phyloP scores from a whole-genome alignment of 2,329 filamentous ascomycete genomes.

The Polychaeton citri region DNA sequence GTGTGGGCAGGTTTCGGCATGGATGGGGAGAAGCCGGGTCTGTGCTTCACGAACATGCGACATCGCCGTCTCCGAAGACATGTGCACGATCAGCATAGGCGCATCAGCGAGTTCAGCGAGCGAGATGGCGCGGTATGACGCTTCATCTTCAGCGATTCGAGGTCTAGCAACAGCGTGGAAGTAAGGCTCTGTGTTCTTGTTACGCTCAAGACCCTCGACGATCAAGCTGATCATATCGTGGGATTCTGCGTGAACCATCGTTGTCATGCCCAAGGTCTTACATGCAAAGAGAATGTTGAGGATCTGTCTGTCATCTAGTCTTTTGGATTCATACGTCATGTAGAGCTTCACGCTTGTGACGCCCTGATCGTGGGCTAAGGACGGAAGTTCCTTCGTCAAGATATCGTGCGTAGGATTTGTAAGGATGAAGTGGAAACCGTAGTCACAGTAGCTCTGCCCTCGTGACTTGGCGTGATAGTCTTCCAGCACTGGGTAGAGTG shows the following conservation, averaged over 20 bases:
- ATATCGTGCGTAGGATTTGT: conserved; percentile 31
- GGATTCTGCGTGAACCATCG: no score
- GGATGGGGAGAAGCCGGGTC: conserved; percentile 20
- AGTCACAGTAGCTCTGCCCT: conserved; percentile 43
- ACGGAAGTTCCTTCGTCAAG: conserved; percentile 28
- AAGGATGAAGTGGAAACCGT: conserved; percentile 42
- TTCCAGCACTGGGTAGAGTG: conserved; percentile 32
- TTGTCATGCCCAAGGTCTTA: no score
- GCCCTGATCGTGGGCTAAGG: conserved; percentile 26
- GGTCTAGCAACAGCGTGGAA: conserved; percentile 36
- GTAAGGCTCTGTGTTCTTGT: conserved; percentile 27
- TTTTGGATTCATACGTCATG: conserved; percentile 40
- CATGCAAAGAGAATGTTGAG: conserved; percentile 39
- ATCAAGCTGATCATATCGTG: no score
- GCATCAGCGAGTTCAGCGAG: conserved; percentile 37
- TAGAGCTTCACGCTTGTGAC: conserved; percentile 39
- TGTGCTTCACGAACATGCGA: conserved; percentile 22
- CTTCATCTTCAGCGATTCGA: conserved; percentile 34
- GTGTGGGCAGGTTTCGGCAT: conserved; percentile 26
- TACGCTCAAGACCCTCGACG: conserved; percentile 29
- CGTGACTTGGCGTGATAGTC: conserved; percentile 34
- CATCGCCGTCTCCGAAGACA: conserved; percentile 28
- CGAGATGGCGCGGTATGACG: conserved; percentile 37
- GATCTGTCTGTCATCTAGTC: conserved; percentile 37
- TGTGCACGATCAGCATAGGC: conserved; percentile 41